These are phyloP conservation scores for Steccherinum ochraceum DNA, from an alignment of 768 basidiomycete species.

Conservation along the genomic window DNA sequence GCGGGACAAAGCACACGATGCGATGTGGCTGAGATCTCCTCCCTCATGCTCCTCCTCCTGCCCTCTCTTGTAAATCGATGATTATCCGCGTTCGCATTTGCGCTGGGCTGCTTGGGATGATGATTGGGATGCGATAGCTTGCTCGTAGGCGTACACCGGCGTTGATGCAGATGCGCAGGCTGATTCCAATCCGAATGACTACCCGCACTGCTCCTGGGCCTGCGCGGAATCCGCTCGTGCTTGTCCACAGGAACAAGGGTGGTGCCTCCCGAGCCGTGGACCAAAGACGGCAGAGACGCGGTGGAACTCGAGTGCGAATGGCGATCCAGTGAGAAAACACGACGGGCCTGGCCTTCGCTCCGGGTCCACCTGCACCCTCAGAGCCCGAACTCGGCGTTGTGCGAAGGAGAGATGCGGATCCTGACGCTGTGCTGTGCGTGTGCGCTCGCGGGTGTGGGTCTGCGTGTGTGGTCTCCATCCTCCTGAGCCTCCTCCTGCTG, in stretches of 20 bases:
- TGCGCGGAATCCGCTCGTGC: neutral
- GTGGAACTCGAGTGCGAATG: no score
- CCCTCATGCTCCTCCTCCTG: no score
- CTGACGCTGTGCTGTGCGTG: neutral
- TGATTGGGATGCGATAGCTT: neutral
- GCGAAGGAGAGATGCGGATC: neutral
- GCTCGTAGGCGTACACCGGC: neutral
- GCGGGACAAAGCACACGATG: neutral
- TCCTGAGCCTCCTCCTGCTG: no score
- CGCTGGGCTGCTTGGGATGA: neutral
- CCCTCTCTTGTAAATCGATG: no score
- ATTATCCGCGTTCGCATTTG: neutral
- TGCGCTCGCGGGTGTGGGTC: no score
- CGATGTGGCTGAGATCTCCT: neutral
- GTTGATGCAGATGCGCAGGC: neutral
- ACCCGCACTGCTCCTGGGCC: no score
- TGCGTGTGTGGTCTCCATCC: no score
- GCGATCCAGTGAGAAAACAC: no score
- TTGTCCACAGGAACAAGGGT: neutral
- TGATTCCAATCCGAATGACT: no score
- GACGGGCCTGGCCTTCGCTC: no score
- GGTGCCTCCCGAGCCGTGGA: neutral
- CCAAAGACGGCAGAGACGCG: neutral
- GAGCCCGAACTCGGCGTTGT: neutral
- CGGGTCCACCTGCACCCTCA: neutral